Evolutionary conservation across 257 asterid genomes (phyloP).

Genomic region (Fraxinus cuspidata): DNA sequence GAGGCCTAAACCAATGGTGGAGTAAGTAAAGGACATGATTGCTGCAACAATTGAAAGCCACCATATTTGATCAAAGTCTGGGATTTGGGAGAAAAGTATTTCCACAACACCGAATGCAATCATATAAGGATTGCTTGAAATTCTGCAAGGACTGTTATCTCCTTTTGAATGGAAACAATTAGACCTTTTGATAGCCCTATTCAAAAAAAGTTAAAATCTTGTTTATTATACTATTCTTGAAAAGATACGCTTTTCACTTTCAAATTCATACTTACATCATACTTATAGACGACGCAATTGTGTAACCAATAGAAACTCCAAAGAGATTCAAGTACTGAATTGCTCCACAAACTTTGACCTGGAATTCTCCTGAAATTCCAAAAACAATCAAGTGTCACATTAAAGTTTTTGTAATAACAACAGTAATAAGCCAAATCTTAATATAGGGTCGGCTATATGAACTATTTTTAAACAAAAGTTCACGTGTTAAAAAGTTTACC

Average conservation of each 20-base stretch:
- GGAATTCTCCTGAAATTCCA: slow-evolving; percentile 41
- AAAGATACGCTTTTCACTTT: neutral
- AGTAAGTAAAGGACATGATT: slow-evolving; percentile 35
- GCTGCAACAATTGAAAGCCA: slow-evolving; percentile 41
- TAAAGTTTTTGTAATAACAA: neutral
- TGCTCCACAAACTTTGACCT: slow-evolving; percentile 43
- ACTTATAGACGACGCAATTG: slow-evolving; percentile 49
- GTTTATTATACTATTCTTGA: neutral
- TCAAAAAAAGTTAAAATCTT: neutral
- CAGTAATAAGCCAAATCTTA: neutral
- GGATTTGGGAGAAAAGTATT: slow-evolving; percentile 31
- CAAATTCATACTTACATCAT: slow-evolving; percentile 35
- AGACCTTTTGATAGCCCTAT: slow-evolving; percentile 50
- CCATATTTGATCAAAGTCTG: slow-evolving; percentile 37
- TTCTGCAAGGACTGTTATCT: slow-evolving; percentile 28
- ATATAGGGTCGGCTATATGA: neutral
- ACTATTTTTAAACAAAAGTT: neutral
- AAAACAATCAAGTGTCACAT: neutral
- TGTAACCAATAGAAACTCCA: slow-evolving; percentile 48
- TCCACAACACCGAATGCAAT: slow-evolving; percentile 31
- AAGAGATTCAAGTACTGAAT: slow-evolving; percentile 48
- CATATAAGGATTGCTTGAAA: slow-evolving; percentile 31
- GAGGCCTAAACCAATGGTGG: slow-evolving; percentile 36
- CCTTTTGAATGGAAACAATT: slow-evolving; percentile 45
- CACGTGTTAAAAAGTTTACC: slow-evolving; percentile 21